Conservation (phyloP, 2,329 filamentous ascomycete genomes). For the Aspergillus costaricaensis region DNA sequence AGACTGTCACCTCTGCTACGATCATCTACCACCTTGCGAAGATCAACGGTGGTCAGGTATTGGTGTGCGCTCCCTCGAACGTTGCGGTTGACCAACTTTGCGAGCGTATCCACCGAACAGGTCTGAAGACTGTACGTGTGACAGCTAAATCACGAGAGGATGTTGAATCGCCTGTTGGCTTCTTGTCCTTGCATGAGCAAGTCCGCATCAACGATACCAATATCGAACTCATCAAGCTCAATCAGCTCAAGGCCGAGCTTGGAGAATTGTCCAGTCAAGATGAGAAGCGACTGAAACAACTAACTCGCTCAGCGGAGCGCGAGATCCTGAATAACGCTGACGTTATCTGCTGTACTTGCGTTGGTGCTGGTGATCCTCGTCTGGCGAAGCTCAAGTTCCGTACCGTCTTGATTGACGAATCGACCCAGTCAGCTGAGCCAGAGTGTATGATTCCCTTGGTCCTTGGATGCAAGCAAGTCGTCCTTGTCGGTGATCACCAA, state of each 20-base stretch:
- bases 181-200: slow-evolving; percentile 92
- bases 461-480: slow-evolving; percentile 95
- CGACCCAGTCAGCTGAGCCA: slow-evolving; percentile 94
- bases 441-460: slow-evolving; percentile 99
- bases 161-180: slow-evolving; percentile 96
- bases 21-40: slow-evolving; percentile 98
- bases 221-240: slow-evolving; percentile 86
- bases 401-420: slow-evolving; percentile 97
- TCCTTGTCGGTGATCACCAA: slow-evolving; percentile 97
- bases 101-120: slow-evolving; percentile 91
- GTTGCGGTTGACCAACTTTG: slow-evolving; percentile 98
- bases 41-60: slow-evolving; percentile 88
- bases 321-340: slow-evolving; percentile 95
- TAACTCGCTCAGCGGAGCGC: slow-evolving; percentile 89
- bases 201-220: slow-evolving; percentile 98
- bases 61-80: slow-evolving; percentile 97
- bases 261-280: slow-evolving; percentile 93
- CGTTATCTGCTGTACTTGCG: slow-evolving; percentile 98
- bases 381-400: slow-evolving; percentile 97
- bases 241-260: slow-evolving; percentile 86
- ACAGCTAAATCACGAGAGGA: slow-evolving; percentile 99
- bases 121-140: slow-evolving; percentile 92
- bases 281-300: slow-evolving; percentile 97
- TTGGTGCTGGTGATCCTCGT: slow-evolving; percentile 93
- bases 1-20: slow-evolving; percentile 97